Base-by-base conservation (phyloP, 306 rosid species). In the Sesbania bispinosa region DNA sequence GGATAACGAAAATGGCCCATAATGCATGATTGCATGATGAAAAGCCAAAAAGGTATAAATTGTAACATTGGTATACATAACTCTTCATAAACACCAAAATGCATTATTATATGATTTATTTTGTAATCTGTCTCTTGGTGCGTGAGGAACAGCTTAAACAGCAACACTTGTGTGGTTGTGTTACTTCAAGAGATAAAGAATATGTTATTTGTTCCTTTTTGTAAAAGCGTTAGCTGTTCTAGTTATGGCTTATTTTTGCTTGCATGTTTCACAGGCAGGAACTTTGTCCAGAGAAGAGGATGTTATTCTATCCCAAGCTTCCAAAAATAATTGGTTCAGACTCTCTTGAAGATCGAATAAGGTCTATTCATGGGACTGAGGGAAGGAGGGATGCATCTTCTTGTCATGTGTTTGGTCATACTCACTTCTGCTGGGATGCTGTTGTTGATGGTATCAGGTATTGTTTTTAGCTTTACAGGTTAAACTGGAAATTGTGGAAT, bases 241-340 rank as follows among this genome's bases (percentile, higher is more conserved):
- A 57, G 18, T 61, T 39, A 15, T 53, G 65, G 24, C 63, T 64
- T 32, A 54, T 73, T 5, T 26, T 15, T 72, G 73, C 60, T 55
- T 76, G 19, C 60, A 48, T 79, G 67, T 52, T 79, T 60, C 52
- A 38, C 74, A 92, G 96, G 87, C 96, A 78, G 54, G 98, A 92
- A 80, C 88, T 92, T 24, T 86, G 95, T 75, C 96, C 98, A n/a
- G 96, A 92, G 88, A 92, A 92, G 79, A 89, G 96, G 78, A 92
- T 89, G 96, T 79, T 92, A 39, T 92, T 89, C 84, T 92, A 92
- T 65, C 98, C 95, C 21, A 88, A 79, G 65, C 96, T 92, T 45
- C 98, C 96, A 10, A 92, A 86, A 79, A 82, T 92, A 75, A 88
- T 89, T 62, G 98, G 95, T 70, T 92, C 98, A 7, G 95, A 89